A percentile compares a stretch with the other conserved stretches of the same genome.
These are phyloP conservation scores for Hanseniaspora hatyaiensis DNA, from an alignment of 805 yeast species.

Conservation along the genomic window DNA sequence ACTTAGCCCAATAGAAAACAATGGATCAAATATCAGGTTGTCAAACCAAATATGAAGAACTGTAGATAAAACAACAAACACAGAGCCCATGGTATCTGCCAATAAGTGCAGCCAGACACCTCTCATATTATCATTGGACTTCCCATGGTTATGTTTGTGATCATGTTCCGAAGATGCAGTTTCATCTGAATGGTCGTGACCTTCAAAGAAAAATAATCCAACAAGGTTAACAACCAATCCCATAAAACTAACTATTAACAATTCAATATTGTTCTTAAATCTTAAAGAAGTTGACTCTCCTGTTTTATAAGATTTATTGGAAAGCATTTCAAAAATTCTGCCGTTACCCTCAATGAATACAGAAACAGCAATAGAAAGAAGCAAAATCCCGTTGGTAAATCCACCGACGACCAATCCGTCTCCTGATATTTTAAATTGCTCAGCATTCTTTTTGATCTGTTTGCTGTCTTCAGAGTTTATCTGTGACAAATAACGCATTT, in stretches of 20 bases:
- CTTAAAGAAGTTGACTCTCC: slow-evolving; percentile 48
- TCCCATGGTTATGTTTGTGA: slow-evolving; percentile 18
- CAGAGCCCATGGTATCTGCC: slow-evolving; percentile 94
- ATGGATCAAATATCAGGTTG: slow-evolving; percentile 74
- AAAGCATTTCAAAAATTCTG: slow-evolving; percentile 40
- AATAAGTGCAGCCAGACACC: slow-evolving; percentile 88
- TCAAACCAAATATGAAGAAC: slow-evolving; percentile 55
- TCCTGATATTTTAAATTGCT: slow-evolving; percentile 69
- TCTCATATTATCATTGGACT: slow-evolving; percentile 58
- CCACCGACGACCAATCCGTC: slow-evolving; percentile 60
- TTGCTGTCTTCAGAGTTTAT: neutral
- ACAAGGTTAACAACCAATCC: slow-evolving; percentile 83
- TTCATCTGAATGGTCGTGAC: slow-evolving; percentile 47
- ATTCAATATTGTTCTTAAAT: slow-evolving; percentile 68
- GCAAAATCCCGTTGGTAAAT: slow-evolving; percentile 80
- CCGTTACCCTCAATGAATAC: slow-evolving; percentile 79
- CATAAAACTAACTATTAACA: slow-evolving; percentile 68
- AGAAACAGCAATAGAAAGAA: slow-evolving; percentile 80
- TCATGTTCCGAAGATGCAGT: too few relatives aligned
- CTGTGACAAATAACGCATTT: slow-evolving; percentile 19
- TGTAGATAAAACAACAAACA: slow-evolving; percentile 91
- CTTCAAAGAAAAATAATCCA: slow-evolving; percentile 90
- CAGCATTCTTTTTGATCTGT: slow-evolving; percentile 56
- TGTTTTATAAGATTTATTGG: neutral
- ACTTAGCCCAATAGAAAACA: slow-evolving; percentile 83